Evolutionary conservation across 805 yeast genomes (phyloP), one percentile per base, ranked within the genome.

Genomic region (Ogataea pignaliae): DNA sequence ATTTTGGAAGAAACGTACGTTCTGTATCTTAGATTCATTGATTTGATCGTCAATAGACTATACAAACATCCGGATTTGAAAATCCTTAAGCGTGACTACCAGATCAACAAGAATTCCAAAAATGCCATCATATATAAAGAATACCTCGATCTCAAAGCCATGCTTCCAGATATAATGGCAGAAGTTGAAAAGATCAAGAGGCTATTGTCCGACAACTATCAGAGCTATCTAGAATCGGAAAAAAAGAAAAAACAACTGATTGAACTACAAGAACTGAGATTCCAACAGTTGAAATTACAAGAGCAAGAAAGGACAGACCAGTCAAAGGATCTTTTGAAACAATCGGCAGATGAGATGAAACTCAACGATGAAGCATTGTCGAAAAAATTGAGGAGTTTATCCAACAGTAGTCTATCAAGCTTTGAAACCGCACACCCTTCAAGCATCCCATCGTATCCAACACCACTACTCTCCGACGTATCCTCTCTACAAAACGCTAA

Each of bases 21-120:
- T 29, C 62, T 79, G 43, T 81, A 80, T 54, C 63, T 75, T 37
- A 62, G 89, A 44, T 81, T 78, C 51, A 72, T 82, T 17, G 86
- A 83, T 46, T 64, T 80, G 39, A 66, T 78, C 29, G 69, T 74
- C 42, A 73, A 76, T 59, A 65, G 64, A 39, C 53, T 80, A 36
- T 69, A 70, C 14, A 59, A 47, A 6, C 81, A 77, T 47, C 78
- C 81, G 0, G 74, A 69, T 21, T 50, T 74, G 41, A 60, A 58
- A 48, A 44, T 44, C 34, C 58, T 48, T 44, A 62, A 53, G 42
- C 13, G 29, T 1, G 52, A 46, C 33, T 40, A 54, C 47, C 56
- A 57, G 39, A 44, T 34, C 14, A 45, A 52, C 37, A 40, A 40
- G n/a, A 41, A 40, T 12, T 55, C 61, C 4, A 52, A 50, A 37